These are phyloP conservation scores for Hamigera avellanea DNA, from an alignment of 495 filamentous ascomycete genomes.

Conservation along the genomic window DNA sequence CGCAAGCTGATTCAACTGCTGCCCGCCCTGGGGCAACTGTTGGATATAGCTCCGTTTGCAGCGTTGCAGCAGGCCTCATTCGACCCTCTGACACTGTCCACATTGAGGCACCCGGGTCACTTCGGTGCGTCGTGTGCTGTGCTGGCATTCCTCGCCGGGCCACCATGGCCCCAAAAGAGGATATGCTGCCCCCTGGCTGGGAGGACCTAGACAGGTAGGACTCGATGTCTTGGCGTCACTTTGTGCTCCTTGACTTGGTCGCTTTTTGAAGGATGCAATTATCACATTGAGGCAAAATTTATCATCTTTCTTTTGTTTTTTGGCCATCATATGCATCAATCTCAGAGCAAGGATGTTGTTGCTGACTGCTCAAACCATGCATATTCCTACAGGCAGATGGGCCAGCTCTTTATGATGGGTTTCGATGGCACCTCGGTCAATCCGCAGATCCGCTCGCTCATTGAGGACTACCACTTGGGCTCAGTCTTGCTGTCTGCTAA, in stretches of 20 bases:
- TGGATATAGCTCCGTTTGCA: no score
- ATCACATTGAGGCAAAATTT: not conserved
- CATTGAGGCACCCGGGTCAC: no score
- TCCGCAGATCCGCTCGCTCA: conserved; percentile 71
- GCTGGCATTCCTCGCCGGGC: conserved; percentile 30
- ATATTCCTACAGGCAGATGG: conserved; percentile 44
- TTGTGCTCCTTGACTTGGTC: conserved; percentile 3
- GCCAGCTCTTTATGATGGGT: conserved; percentile 91
- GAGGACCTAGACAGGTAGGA: conserved; percentile 38
- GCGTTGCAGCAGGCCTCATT: no score
- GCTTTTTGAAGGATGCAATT: no score
- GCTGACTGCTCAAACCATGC: conserved; percentile 24
- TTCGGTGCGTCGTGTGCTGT: no score
- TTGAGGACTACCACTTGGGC: conserved; percentile 74
- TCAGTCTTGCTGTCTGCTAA: conserved; percentile 80
- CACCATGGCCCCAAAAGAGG: conserved; percentile 38
- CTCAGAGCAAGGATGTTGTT: conserved; percentile 7
- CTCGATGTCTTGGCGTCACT: conserved; percentile 9
- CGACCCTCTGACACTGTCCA: no score
- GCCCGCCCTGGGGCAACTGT: no score
- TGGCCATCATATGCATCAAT: not conserved
- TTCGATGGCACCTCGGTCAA: conserved; percentile 86
- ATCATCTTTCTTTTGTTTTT: not conserved
- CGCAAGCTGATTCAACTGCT: no score
- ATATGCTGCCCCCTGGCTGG: conserved; percentile 37